Conservation (phyloP, 306 rosid species). For the Trichosanthes cucumerina region DNA sequence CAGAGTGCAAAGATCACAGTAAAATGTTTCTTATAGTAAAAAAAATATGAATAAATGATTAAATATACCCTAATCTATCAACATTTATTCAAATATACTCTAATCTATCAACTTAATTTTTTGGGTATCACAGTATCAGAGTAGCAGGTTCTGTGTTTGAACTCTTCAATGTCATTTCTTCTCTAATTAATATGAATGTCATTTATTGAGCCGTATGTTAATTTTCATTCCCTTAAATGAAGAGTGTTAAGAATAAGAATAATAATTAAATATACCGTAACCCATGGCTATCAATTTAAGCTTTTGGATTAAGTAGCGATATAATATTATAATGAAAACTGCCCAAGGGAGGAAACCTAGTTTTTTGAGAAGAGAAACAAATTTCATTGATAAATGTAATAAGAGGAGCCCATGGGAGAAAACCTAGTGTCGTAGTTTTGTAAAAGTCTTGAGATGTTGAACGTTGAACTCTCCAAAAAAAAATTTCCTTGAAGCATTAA, state of each 20-base stretch:
- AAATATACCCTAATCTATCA: background rate
- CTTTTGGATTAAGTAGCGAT: background rate
- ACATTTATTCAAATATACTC: background rate
- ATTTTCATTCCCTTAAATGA: background rate
- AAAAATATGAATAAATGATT: background rate
- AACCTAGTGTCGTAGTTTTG: background rate
- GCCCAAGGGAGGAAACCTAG: background rate
- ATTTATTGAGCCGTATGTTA: background rate
- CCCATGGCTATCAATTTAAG: background rate
- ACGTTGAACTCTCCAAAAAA: background rate
- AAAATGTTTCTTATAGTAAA: background rate
- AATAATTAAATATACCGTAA: background rate
- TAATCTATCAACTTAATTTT: background rate
- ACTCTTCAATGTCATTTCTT: background rate
- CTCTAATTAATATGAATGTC: background rate
- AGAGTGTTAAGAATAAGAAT: background rate
- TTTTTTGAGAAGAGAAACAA: no score
- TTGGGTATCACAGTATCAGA: background rate
- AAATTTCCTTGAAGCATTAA: background rate
- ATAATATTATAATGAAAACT: background rate
- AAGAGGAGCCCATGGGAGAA: background rate
- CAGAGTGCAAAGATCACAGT: background rate
- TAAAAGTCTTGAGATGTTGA: background rate
- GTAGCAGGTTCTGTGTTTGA: background rate
- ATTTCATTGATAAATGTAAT: no score